Conservation (phyloP, 441 rosid genomes). For the Manihot esculenta region DNA sequence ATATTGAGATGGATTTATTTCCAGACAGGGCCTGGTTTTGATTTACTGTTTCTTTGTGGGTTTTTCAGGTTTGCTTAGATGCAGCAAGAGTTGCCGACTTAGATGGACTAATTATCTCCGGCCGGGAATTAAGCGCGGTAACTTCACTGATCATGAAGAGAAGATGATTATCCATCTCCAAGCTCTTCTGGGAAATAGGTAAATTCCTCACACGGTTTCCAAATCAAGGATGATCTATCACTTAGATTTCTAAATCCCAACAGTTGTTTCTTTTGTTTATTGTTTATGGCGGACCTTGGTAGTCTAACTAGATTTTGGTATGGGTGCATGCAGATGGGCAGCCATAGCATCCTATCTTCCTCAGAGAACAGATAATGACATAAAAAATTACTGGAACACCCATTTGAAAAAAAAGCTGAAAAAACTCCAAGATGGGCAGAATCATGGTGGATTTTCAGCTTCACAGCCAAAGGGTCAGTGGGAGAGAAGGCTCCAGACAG, state of each 20-base stretch:
- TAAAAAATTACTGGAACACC: conserved; percentile 93
- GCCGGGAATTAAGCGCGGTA: conserved; percentile 90
- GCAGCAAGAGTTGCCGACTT: conserved; percentile 94
- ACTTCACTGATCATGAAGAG: conserved; percentile 84
- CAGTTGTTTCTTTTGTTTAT: too few species aligned
- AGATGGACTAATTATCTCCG: conserved; percentile 95
- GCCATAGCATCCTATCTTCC: conserved; percentile 97
- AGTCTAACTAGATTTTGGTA: conserved; percentile 7
- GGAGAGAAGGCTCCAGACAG: conserved; percentile 85
- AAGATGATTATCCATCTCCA: conserved; percentile 91
- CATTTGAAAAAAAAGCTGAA: conserved; percentile 88
- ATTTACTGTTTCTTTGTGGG: neutral
- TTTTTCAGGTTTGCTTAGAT: conserved; percentile 76
- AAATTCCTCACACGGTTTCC: neutral
- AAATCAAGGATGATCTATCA: neutral
- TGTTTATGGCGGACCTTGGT: too few species aligned
- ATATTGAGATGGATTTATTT: too few species aligned
- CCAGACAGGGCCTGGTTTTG: neutral
- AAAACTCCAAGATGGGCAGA: conserved; percentile 42
- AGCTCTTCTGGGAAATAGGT: conserved; percentile 94
- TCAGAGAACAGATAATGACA: conserved; percentile 89
- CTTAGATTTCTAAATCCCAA: too few species aligned
- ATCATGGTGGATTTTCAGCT: conserved; percentile 21
- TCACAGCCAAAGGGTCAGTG: conserved; percentile 64
- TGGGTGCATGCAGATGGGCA: conserved; percentile 68